These are phyloP conservation scores for Dendryphion nanum DNA, from an alignment of 2,329 filamentous ascomycete species.

Conservation along the genomic window DNA sequence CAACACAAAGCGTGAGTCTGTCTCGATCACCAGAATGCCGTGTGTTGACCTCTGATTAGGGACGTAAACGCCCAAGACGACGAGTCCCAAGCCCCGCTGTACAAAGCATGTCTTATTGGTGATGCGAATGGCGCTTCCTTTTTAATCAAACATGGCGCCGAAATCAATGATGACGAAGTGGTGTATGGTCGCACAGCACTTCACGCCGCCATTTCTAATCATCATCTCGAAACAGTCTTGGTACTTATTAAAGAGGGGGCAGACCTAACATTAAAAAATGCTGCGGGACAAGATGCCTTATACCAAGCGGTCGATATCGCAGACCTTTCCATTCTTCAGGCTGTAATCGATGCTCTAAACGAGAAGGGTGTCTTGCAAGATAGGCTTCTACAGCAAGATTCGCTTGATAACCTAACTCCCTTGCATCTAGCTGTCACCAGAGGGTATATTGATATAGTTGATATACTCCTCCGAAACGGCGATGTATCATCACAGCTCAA, in stretches of 20 bases:
- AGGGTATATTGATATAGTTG: constrained; percentile 1
- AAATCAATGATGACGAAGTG: no score
- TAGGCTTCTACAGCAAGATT: background rate
- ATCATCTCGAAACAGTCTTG: background rate
- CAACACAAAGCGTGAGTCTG: no score
- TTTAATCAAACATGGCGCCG: no score
- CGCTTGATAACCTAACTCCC: background rate
- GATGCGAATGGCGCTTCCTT: no score
- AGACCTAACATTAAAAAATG: constrained; percentile 2
- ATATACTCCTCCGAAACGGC: no score
- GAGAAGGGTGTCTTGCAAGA: background rate
- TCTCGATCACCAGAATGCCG: no score
- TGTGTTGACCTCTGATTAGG: no score
- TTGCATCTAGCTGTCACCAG: background rate
- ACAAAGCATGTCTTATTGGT: no score
- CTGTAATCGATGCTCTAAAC: background rate
- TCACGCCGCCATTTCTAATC: constrained; percentile 1
- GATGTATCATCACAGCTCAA: no score
- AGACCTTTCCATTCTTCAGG: background rate
- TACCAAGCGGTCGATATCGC: constrained; percentile 1
- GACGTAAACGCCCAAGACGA: no score
- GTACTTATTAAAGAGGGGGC: constrained; percentile 2
- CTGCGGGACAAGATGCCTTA: constrained; percentile 1
- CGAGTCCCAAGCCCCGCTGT: no score
- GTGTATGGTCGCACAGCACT: no score